Evolutionary conservation across 345 rosid species (phyloP), one percentile per base, ranked within the genome.

Genomic region (Euclidium syriacum): DNA sequence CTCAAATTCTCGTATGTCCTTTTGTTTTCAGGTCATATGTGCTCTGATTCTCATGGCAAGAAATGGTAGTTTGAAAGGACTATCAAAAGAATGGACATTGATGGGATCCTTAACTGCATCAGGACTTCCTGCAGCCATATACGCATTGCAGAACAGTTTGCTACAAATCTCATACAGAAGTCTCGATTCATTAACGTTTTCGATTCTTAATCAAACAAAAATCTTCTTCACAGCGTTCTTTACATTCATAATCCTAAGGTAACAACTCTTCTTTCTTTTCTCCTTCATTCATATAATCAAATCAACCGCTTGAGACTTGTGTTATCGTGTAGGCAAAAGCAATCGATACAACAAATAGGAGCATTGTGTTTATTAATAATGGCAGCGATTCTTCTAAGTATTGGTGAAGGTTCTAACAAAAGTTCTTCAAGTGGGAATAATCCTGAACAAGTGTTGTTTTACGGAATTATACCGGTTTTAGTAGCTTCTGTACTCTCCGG

Each of bases 401-500:
- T 86, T 51, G 99, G 99, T 59, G 99, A 95, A 80, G 95, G 97
- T 47, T 90, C 96, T 67, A 85, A 78, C 71, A 88, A 83, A 71
- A 79, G 67, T 61, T 79, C 95, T 61, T 79, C 95, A 47, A 65
- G 67, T 34, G 69, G 67, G 59, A 64, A 68, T 64, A 63, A 71
- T 58, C 78, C 91, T 5, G 94, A 95, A 43, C 82, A 73, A 65
- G 79, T 85, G 59, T 51, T 95, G 57, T 88, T 94, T 72, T 83
- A 79, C 62, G 99, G 99, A 36, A 95, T 95, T 63, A 77, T 83
- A 64, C 99, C 97, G 26, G 96, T 95, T 68, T 77, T 90, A 68
- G 89, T 73, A 74, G 99, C 96, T 58, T 94, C 99, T 60, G 85
- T 90, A 15, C 97, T 94, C 61, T 94, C 99, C 15, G 97, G 99